These are phyloP conservation scores for Forsythia suspensa DNA, from an alignment of 257 asterid genomes.

Conservation along the genomic window DNA sequence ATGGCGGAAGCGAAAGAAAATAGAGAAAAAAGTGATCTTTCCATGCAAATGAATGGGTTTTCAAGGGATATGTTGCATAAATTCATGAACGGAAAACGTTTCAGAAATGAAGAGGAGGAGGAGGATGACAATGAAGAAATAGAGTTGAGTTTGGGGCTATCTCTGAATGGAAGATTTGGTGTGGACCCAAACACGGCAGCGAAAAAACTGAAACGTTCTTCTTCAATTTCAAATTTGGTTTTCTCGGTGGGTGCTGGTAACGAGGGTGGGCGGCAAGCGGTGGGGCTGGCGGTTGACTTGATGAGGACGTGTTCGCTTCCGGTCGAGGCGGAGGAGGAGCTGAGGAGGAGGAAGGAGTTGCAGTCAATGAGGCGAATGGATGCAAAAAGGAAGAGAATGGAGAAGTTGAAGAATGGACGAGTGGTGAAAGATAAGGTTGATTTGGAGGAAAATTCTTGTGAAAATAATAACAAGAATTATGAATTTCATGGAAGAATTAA, in stretches of 20 bases:
- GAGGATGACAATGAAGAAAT: conserved; percentile 36
- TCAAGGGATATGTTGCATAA: conserved; percentile 43
- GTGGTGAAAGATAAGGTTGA: conserved; percentile 33
- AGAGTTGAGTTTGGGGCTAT: conserved; percentile 76
- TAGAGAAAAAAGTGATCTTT: conserved; percentile 4
- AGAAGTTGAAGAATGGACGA: conserved; percentile 52
- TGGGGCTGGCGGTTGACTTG: conserved; percentile 20
- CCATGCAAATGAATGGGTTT: conserved; percentile 25
- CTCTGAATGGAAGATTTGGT: conserved; percentile 77
- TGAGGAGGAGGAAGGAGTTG: conserved; percentile 65
- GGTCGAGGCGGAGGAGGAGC: conserved; percentile 51
- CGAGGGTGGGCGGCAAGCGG: conserved; percentile 24
- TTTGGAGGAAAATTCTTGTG: conserved; percentile 22
- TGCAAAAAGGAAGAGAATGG: conserved; percentile 65
- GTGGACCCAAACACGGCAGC: conserved; percentile 55
- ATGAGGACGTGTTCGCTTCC: conserved; percentile 69
- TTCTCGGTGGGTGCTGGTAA: conserved; percentile 22
- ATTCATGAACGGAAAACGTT: conserved; percentile 13
- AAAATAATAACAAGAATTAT: conserved; percentile 23
- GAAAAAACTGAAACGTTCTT: conserved; percentile 56
- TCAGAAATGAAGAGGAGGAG: neutral
- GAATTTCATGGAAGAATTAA: conserved; percentile 3
- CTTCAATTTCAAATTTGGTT: conserved; percentile 43
- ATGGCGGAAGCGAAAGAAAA: conserved; percentile 33
- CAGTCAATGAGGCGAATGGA: conserved; percentile 66